Base-by-base conservation (phyloP, 139 green algal species). In the Chlorella sp. region DNA sequence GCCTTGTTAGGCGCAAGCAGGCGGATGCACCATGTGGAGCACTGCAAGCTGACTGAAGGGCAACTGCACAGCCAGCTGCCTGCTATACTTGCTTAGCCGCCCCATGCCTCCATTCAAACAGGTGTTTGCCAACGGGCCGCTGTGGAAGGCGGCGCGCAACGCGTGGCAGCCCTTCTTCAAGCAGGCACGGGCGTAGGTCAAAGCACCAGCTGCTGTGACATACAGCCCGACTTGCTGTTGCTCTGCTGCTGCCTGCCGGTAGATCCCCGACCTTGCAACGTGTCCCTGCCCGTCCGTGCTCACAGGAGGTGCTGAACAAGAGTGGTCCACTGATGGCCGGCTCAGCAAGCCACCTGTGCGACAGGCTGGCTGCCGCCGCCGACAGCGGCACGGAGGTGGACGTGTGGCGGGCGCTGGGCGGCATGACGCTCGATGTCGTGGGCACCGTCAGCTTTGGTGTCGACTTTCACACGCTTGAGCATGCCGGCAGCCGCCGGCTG, bases 401-500 rank as follows among this genome's bases (percentile, higher is more conserved):
- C 67, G 89, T 94, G 1, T 89, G 82, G 74, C 38, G 84, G 28
- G 62, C 80, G 74, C 79, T 93, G 34, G 89, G 89, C 51, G 47
- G 57, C 44, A 91, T 94, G 86, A 93, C 91, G 44, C 73, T 94
- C 82, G 72, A 89, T 20, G 88, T 94, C 39, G 89, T 93, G 74
- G 91, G 91, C 23, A 89, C 86, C 30, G 92, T 87, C 30, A 90
- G 89, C 26, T 94, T 91, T 78, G 30, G 60, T 20, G 60, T 67
- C 21, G 60, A 67, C 60, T 67, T 67, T 30, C 60, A 30, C 20
- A 30, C 60, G 60, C 60, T 32, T 20, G 60, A 67, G 60, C 44
- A 55, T 55, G 44, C 6, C 44, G 60, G 30, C 23, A 1, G 23
- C 26, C 23, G 60, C 60, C 23, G 9, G 20, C 23, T 28, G 5